Percentiles rank a stretch among this genome's conserved stretches.
Conservation (phyloP, 805 yeast genomes). For the Monosporozyma servazzii region DNA sequence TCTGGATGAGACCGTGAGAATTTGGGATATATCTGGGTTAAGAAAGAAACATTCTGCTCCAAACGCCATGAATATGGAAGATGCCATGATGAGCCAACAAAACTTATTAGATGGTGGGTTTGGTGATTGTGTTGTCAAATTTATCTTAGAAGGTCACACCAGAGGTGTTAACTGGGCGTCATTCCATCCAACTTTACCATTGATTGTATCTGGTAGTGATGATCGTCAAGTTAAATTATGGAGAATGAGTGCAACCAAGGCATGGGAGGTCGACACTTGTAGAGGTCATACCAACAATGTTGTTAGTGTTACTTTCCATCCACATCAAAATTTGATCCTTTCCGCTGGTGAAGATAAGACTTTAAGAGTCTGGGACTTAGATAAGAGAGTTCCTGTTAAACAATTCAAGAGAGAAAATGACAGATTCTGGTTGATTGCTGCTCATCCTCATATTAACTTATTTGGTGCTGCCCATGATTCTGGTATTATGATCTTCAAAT, state of each 20-base stretch:
- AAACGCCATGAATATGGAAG: slow-evolving; percentile 37
- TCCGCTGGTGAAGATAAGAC: slow-evolving; percentile 96
- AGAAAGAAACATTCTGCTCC: slow-evolving; percentile 93
- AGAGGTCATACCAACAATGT: slow-evolving; percentile 96
- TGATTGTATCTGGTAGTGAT: slow-evolving; percentile 92
- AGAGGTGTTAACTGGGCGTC: slow-evolving; percentile 98
- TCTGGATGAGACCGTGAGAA: slow-evolving; percentile 95
- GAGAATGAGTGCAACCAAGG: slow-evolving; percentile 96
- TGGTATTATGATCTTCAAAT: slow-evolving; percentile 95
- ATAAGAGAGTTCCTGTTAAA: slow-evolving; percentile 85
- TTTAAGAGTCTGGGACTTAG: slow-evolving; percentile 92
- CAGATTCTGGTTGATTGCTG: slow-evolving; percentile 85
- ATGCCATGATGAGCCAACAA: slow-evolving; percentile 40
- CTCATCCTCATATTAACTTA: slow-evolving; percentile 83
- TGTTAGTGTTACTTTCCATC: slow-evolving; percentile 83
- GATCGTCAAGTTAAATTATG: slow-evolving; percentile 91
- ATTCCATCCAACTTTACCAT: slow-evolving; percentile 92
- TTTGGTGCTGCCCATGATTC: slow-evolving; percentile 96
- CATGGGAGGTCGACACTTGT: slow-evolving; percentile 98
- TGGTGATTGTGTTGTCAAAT: slow-evolving; percentile 93
- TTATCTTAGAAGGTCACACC: slow-evolving; percentile 94
- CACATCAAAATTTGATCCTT: slow-evolving; percentile 80
- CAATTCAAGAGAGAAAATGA: slow-evolving; percentile 91
- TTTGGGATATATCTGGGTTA: slow-evolving; percentile 95
- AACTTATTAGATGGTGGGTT: slow-evolving; percentile 85